Conservation (phyloP, 345 rosid species). For the Populus deltoides region DNA sequence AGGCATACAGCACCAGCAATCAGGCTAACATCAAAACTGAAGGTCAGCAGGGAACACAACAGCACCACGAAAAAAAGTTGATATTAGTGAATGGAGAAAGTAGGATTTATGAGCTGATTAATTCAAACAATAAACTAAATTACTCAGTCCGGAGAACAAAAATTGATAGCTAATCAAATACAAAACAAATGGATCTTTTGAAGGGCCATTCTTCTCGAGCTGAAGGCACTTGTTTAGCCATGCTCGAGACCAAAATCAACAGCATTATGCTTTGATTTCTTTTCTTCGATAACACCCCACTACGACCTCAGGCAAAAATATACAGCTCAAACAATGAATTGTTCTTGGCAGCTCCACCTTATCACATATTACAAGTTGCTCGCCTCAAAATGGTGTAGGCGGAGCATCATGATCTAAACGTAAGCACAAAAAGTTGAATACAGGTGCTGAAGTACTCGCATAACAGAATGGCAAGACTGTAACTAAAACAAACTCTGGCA, state of each 20-base stretch:
- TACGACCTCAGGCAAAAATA: slow-evolving; percentile 31
- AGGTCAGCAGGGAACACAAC: neutral
- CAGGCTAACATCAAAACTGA: neutral
- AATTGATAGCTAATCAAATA: slow-evolving; percentile 34
- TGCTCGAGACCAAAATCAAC: slow-evolving; percentile 41
- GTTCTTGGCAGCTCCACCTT: slow-evolving; percentile 29
- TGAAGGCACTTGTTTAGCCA: slow-evolving; percentile 26
- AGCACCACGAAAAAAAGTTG: neutral
- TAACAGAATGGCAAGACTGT: neutral
- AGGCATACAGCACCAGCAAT: neutral
- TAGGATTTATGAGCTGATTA: slow-evolving; percentile 11
- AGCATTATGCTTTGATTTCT: slow-evolving; percentile 24
- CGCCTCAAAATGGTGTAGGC: slow-evolving; percentile 17
- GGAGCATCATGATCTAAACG: slow-evolving; percentile 6
- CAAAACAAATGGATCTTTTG: slow-evolving; percentile 29
- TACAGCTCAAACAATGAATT: slow-evolving; percentile 37
- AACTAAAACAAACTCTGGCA: slow-evolving; percentile 48
- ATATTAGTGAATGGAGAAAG: neutral
- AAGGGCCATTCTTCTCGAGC: slow-evolving; percentile 27
- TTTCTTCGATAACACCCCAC: slow-evolving; percentile 34
- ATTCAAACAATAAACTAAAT: slow-evolving; percentile 23
- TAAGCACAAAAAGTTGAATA: slow-evolving; percentile 5
- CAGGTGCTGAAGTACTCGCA: slow-evolving; percentile 3
- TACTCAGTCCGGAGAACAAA: slow-evolving; percentile 15
- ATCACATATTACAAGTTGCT: slow-evolving; percentile 39